Evolutionary conservation across 257 asterid species (phyloP), one percentile per base, ranked within the genome.

Genomic region (Haberlea rhodopensis): DNA sequence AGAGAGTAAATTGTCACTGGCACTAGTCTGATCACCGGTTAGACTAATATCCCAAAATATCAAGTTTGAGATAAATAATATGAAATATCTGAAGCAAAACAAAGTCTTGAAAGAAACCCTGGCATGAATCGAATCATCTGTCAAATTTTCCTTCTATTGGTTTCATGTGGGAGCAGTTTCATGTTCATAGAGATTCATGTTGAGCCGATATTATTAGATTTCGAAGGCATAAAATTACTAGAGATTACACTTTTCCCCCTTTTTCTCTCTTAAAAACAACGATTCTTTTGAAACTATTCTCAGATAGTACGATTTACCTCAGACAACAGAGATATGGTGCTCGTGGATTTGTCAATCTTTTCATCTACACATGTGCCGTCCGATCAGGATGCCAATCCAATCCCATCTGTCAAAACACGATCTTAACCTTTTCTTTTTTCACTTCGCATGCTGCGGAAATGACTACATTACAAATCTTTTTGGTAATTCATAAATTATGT

Each of bases 101-200:
- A 68, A 32, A 37, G 61, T 67, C 71, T 48, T 22, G 24, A 40
- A 32, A 63, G 26, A 59, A 49, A 59, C 48, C 70, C 22, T 19
- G 9, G 34, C 40, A 37, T 26, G 72, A 60, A 53, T 22, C 64
- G 13, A 64, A 63, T 37, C 25, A 54, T 21, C n/a, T 28, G 54
- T n/a, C 20, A 8, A 32, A 48, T 49, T 11, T 54, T 48, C 29
- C 56, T 62, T 59, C 68, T 6, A 19, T 76, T n/a, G n/a, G n/a
- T n/a, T n/a, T n/a, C n/a, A n/a, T n/a, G n/a, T n/a, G n/a, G n/a
- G 80, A 73, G 83, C 87, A 83, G 53, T 69, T 54, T 73, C 85
- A 70, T 67, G 83, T 60, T 81, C 73, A 34, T 55, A 74, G n/a
- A n/a, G n/a, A n/a, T n/a, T n/a, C 80, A 76, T 71, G 84, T 70